Percentiles rank a stretch among this genome's conserved stretches.
phyloP scores from a whole-genome alignment of 2,329 filamentous ascomycete species.

The Lasiodiplodia hormozganensis region DNA sequence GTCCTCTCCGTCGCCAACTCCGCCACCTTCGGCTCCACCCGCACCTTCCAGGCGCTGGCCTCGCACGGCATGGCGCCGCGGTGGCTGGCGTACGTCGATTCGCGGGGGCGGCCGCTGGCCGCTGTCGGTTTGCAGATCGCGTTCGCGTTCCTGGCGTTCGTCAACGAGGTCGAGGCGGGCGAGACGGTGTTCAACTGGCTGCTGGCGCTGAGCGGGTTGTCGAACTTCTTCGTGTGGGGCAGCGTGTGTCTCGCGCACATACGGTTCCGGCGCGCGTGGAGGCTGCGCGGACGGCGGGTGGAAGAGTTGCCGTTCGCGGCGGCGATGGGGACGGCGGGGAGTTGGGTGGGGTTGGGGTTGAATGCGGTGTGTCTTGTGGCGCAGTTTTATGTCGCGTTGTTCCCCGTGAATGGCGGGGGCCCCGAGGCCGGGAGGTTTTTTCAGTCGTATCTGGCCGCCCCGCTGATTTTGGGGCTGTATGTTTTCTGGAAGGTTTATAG shows the following conservation, averaged over 20 bases:
- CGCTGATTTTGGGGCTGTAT: constrained; percentile 57
- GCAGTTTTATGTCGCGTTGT: constrained; percentile 40
- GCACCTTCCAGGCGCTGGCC: constrained; percentile 87
- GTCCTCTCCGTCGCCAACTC: constrained; percentile 93
- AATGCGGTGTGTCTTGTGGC: constrained; percentile 49
- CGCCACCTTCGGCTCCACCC: constrained; percentile 87
- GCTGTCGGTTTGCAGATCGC: constrained; percentile 60
- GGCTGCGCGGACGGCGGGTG: constrained; percentile 45
- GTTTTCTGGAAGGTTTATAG: constrained; percentile 41
- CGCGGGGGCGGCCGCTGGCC: constrained; percentile 74
- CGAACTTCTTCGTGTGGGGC: constrained; percentile 79
- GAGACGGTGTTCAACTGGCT: constrained; percentile 81
- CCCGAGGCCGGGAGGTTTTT: constrained; percentile 50
- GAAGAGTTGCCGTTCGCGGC: constrained; percentile 49
- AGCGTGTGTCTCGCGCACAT: constrained; percentile 90
- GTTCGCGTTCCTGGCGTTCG: constrained; percentile 68
- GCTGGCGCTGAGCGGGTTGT: constrained; percentile 74
- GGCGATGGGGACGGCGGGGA: no score
- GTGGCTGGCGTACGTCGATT: constrained; percentile 68
- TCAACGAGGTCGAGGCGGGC: constrained; percentile 76
- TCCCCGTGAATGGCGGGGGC: constrained; percentile 26
- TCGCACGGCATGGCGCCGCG: constrained; percentile 71
- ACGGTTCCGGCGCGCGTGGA: constrained; percentile 73
- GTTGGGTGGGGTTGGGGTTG: constrained; percentile 43
- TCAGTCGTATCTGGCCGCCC: constrained; percentile 53